These are phyloP conservation scores for Spizellomyces sp. DNA, from an alignment of 192 early-diverging fungal species.

Conservation along the genomic window DNA sequence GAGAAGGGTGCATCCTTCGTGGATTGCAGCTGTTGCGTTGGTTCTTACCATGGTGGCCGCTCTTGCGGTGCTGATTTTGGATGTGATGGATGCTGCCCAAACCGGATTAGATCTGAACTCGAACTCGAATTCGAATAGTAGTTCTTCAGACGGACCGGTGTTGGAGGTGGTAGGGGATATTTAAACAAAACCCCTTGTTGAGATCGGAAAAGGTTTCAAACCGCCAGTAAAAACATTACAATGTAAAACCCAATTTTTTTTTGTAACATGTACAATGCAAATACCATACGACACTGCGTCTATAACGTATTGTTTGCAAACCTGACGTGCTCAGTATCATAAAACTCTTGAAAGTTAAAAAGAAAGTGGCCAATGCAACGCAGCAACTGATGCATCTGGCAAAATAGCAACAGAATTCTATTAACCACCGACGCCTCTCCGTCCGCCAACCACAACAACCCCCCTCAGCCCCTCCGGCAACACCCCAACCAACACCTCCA, in stretches of 20 bases:
- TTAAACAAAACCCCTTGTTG: not conserved
- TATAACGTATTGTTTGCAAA: too few species aligned
- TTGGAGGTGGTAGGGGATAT: not conserved
- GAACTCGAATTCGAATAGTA: too few species aligned
- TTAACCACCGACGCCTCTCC: not conserved
- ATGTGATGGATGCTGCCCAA: conserved; percentile 33
- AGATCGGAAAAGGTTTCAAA: too few species aligned
- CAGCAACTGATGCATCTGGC: too few species aligned
- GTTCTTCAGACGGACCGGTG: not conserved
- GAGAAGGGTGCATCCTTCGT: conserved; percentile 30
- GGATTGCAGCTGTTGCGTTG: conserved; percentile 34
- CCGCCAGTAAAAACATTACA: too few species aligned
- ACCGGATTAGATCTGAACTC: not conserved
- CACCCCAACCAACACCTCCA: conserved; percentile 35
- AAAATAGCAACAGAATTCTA: too few species aligned
- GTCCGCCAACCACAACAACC: conserved; percentile 14
- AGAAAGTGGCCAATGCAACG: too few species aligned
- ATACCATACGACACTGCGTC: too few species aligned
- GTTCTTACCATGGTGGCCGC: conserved; percentile 38
- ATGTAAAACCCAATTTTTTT: not conserved
- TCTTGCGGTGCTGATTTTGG: conserved; percentile 53
- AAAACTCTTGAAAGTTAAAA: too few species aligned
- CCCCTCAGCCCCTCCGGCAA: conserved; percentile 46
- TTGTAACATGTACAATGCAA: not conserved
- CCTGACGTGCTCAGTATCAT: too few species aligned